phyloP scores from a whole-genome alignment of 1,284 basidiomycete genomes.

The Papiliotrema flavescens region DNA sequence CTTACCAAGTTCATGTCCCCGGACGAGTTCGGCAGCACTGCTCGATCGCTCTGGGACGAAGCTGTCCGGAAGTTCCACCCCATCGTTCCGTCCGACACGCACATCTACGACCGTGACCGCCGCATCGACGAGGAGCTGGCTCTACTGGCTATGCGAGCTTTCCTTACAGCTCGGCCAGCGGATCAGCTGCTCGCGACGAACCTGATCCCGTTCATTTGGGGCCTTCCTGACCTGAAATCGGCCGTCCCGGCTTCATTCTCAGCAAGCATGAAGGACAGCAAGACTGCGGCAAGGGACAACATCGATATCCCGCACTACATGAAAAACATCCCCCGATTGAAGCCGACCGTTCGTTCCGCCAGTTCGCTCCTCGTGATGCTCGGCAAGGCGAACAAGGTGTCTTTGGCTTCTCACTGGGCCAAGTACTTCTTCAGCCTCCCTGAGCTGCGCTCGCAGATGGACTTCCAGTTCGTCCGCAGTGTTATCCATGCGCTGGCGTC shows the following conservation, averaged over 20 bases:
- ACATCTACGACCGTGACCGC: neutral
- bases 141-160: conserved; percentile 9
- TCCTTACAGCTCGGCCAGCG: neutral
- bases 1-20: neutral
- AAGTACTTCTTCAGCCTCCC: conserved; percentile 19
- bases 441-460: conserved; percentile 7
- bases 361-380: conserved; percentile 24
- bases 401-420: conserved; percentile 26
- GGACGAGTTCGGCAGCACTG: conserved; percentile 17
- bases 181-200: neutral
- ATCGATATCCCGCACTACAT: conserved; percentile 1
- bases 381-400: conserved; percentile 10
- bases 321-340: neutral
- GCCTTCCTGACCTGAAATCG: neutral
- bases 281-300: neutral
- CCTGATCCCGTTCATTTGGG: conserved; percentile 6
- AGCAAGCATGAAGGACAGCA: neutral
- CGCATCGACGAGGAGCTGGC: conserved; percentile 27
- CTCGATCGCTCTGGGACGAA: conserved; percentile 31
- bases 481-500: conserved; percentile 17
- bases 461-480: conserved; percentile 20
- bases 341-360: conserved; percentile 16
- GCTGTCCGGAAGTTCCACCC: conserved; percentile 23
- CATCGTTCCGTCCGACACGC: neutral
- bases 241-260: neutral